Evolutionary conservation across 1,284 basidiomycete species (phyloP), one percentile per base, ranked within the genome.

Genomic region (Kalmanozyma brasiliensis): DNA sequence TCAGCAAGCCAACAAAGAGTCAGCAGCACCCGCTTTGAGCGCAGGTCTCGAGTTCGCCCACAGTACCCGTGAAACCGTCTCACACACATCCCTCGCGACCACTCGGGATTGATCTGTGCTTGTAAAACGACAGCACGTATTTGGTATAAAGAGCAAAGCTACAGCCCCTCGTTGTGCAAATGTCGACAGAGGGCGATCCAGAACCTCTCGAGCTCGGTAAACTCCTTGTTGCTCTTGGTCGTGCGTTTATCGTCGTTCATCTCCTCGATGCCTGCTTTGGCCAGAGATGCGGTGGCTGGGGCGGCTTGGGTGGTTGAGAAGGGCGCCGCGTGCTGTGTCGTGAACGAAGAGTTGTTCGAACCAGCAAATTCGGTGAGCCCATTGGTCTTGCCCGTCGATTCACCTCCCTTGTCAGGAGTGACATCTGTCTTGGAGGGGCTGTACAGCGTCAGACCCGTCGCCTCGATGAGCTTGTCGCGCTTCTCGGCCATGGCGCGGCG

Each of bases 111-210:
- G n/a, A n/a, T n/a, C n/a, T n/a, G n/a, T n/a, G n/a, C n/a, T n/a
- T n/a, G n/a, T n/a, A n/a, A n/a, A n/a, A n/a, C n/a, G n/a, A n/a
- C n/a, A n/a, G n/a, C n/a, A n/a, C n/a, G n/a, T n/a, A n/a, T n/a
- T n/a, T n/a, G n/a, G n/a, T n/a, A n/a, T n/a, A n/a, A 19, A 20
- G 33, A n/a, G 14, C 9, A 26, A 22, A 33, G 19, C 2, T 35
- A 80, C 33, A 75, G 64, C 13, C 77, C 79, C 29, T 75, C 60
- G 10, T 72, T 69, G 43, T 73, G 65, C 51, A 81, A 61, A 49
- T 79, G 74, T 3, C 70, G 62, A 44, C 78, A 81, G n/a, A 81
- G 44, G 2, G 77, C 79, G 41, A 75, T 51, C 79, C 79, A 81
- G 49, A 81, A 81, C 5, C 66, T 46, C 47, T 80, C 74, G 11